These are phyloP conservation scores for Penicillium expansum DNA, from an alignment of 2,329 filamentous ascomycete species.

Conservation along the genomic window DNA sequence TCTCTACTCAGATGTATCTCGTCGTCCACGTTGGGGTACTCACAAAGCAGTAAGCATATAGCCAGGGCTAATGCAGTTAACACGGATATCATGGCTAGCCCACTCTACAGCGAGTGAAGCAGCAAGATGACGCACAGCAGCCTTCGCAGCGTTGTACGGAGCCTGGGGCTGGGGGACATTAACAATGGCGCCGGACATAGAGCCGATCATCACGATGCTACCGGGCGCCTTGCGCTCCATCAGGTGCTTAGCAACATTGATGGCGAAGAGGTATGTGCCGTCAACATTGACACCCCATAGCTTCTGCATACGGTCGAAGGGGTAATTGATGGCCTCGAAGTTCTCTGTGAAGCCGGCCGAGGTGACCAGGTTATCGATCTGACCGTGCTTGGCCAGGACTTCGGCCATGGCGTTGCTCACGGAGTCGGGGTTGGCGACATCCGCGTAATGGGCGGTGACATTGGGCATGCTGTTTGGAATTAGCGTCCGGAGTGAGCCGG, in stretches of 20 bases:
- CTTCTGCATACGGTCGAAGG: constrained; percentile 85
- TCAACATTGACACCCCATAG: constrained; percentile 93
- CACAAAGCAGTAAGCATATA: constrained; percentile 95
- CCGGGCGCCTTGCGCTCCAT: constrained; percentile 76
- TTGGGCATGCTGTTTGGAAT: constrained; percentile 60
- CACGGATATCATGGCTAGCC: constrained; percentile 81
- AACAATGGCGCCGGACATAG: constrained; percentile 91
- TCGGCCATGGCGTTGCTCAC: constrained; percentile 72
- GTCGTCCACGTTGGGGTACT: constrained; percentile 36
- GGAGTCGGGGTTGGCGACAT: constrained; percentile 76
- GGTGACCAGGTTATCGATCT: constrained; percentile 88
- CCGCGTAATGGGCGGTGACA: constrained; percentile 85
- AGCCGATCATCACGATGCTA: constrained; percentile 91
- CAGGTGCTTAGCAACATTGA: constrained; percentile 78
- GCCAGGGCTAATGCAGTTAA: constrained; percentile 92
- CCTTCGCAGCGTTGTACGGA: constrained; percentile 91
- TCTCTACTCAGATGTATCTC: neutral
- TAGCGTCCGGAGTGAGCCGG: neutral
- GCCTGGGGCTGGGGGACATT: constrained; percentile 93
- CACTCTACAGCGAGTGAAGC: constrained; percentile 90
- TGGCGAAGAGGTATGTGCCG: constrained; percentile 86
- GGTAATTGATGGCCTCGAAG: constrained; percentile 87
- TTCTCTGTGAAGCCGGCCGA: constrained; percentile 98
- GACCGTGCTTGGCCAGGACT: constrained; percentile 68
- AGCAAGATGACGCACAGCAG: constrained; percentile 83